Base-by-base conservation (phyloP, 306 rosid genomes). In the Pyrus betulifolia region DNA sequence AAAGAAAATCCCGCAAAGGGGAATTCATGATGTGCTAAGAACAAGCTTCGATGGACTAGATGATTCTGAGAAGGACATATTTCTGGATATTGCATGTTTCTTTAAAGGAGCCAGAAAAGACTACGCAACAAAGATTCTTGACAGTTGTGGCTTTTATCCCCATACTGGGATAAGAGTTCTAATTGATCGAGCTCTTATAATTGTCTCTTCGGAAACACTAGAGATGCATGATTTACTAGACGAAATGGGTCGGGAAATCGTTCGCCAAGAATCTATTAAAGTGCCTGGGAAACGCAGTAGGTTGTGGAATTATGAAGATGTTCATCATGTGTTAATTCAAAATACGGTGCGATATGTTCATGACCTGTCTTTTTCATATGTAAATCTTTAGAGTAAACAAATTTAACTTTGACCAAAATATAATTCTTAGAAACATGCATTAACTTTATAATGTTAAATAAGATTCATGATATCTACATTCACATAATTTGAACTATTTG, bases 11-110 rank as follows among this genome's bases (percentile, higher is more conserved):
- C 80, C 51, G n/a, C 72, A 12, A 6, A 27, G 19, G 63, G 61
- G 74, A 28, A 49, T 70, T 75, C 61, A 75, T 33, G 38, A 25
- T 52, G 71, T 64, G 18, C 75, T 81, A 3, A 70, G 44, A 11
- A 57, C 72, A 76, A 81, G 69, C 67, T 81, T 23, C 10, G 75
- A 81, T 10, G 84, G 80, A 22, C 74, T 81, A 28, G 79, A 81
- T 70, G 42, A 75, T 4, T 1, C 5, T 45, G 73, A 81, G 84
- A 83, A 72, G 76, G 72, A 21, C 4, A 60, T 86, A 5, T 74
- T 86, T 67, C 65, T 86, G 13, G 79, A 76, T 64, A 64, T 75
- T 51, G 78, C 78, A 44, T 81, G 87, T 74, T 88, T 84, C 83
- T 84, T 86, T 60, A 83, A 72, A 23, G 90, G 86, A 44, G 80